Evolutionary conservation across 169 alveolate species (phyloP), one percentile per base, ranked within the genome.

Genomic region (Plasmodium falciparum): DNA sequence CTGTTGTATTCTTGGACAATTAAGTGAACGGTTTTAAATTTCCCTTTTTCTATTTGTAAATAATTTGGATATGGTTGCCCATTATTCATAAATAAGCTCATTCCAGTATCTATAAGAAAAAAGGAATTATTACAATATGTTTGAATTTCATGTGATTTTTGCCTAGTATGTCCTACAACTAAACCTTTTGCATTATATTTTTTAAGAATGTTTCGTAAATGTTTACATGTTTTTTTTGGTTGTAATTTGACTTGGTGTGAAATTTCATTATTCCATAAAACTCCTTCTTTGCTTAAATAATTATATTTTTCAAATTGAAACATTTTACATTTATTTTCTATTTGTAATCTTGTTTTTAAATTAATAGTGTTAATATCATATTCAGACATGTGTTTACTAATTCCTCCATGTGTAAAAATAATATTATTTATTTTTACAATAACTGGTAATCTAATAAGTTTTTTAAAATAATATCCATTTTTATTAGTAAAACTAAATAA

Each of bases 41-140:
- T 59, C 3, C 70, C 62, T 43, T 76, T n/a, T 15, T 76, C 71
- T 12, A 45, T 69, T 11, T 49, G 52, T 12, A 76, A 76, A 45
- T 76, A 76, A 69, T 49, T 76, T 17, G 89, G 89, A 52, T 65
- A 66, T 8, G 47, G 76, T 43, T 63, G 76, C 5, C 72, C 89
- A 43, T 66, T 29, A 45, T 76, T 76, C 89, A 67, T 76, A 56
- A 76, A 76, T 65, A 76, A 59, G 47, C 89, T 76, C 89, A 76
- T 76, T 17, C 89, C 76, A 11, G 89, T 76, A 58, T 76, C 89
- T n/a, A 76, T 76, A 29, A 76, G 89, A 66, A 76, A 76, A 24
- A 26, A 50, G n/a, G 47, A 22, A 6, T 69, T 39, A 65, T 76
- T 66, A 52, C 89, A 76, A 59, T 26, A 76, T 17, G 73, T n/a